phyloP scores from a whole-genome alignment of 495 filamentous ascomycete species.

The Talaromyces liani region DNA sequence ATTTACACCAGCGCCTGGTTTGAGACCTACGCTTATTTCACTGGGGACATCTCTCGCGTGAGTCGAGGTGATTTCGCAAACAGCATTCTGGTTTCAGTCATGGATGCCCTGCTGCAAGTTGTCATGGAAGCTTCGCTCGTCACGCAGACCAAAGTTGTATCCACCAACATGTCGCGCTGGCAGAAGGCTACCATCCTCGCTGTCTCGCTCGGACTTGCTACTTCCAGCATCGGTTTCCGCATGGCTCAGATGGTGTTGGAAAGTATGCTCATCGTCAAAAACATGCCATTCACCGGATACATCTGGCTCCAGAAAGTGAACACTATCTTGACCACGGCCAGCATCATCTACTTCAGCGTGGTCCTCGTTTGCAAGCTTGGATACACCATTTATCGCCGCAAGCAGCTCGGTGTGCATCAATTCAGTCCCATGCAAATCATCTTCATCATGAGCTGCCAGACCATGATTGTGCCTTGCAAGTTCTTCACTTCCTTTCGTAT shows the following conservation, averaged over 20 bases:
- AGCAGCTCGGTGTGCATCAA: slow-evolving; percentile 46
- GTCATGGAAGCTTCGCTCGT: slow-evolving; percentile 60
- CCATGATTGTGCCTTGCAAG: slow-evolving; percentile 72
- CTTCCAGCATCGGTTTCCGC: slow-evolving; percentile 52
- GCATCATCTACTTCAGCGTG: slow-evolving; percentile 67
- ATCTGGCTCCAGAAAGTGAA: slow-evolving; percentile 44
- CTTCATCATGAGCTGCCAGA: slow-evolving; percentile 69
- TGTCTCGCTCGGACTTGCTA: slow-evolving; percentile 44
- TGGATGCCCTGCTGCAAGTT: slow-evolving; percentile 51
- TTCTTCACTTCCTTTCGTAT: slow-evolving; percentile 6
- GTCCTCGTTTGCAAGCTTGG: slow-evolving; percentile 68
- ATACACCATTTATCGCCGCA: slow-evolving; percentile 50
- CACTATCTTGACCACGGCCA: slow-evolving; percentile 51
- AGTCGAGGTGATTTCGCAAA: slow-evolving; percentile 35
- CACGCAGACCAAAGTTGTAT: slow-evolving; percentile 64
- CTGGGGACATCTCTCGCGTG: slow-evolving; percentile 49
- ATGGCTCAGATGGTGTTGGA: slow-evolving; percentile 52
- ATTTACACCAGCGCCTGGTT: slow-evolving; percentile 53
- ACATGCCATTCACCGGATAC: neutral
- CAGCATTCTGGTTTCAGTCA: slow-evolving; percentile 43
- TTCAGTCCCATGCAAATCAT: slow-evolving; percentile 65
- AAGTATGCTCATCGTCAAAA: slow-evolving; percentile 38
- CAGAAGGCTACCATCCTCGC: slow-evolving; percentile 37
- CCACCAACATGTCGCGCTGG: slow-evolving; percentile 34
- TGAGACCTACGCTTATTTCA: slow-evolving; percentile 51